Base-by-base conservation (phyloP, 1,284 basidiomycete species). In the Tylopilus sp. region DNA sequence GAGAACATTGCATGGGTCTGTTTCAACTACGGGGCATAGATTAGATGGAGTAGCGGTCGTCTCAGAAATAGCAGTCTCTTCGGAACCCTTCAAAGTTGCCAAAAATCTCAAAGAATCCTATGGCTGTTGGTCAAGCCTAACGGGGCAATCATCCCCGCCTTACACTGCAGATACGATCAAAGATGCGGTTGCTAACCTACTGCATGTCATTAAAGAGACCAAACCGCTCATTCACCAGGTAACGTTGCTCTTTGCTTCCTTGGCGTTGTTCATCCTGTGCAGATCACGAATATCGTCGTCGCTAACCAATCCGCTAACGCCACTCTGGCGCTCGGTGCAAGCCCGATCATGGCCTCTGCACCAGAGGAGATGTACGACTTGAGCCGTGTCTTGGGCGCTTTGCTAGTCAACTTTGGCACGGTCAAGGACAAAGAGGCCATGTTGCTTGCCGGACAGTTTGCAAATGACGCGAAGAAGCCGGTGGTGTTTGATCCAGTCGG, bases 401-500 rank as follows among this genome's bases (percentile, higher is more conserved):
- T 98, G 9, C 85, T 99, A 15, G 83, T 98, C 69, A 99, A 99
- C 79, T 95, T 98, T 70, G 97, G 97, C 18, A 98, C 97, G 2
- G 87, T 98, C 74, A 80, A 77, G 33, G 71, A 85, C 53, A 86
- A 91, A 59, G 85, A 90, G 53, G 93, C 94, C 29, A 97, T 98
- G 93, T 79, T 91, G n/a, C 84, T 87, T 12, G 95, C 94, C 2
- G 95, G 95, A 83, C 72, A 68, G 72, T 80, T 65, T 66, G 94
- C 94, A 13, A 97, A 97, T 74, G 74, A 84, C 49, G 87, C 87
- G 63, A 83, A 85, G 69, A 96, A 93, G 74, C 96, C 96, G 0
- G 81, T 98, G 6, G 86, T 99, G 0, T 95, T 98, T 69, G 97
- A 99, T 78, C 97, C 97, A 2, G 97, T 99, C 7, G 97, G 96